Evolutionary conservation across 345 rosid species (phyloP), one percentile per base, ranked within the genome.

Genomic region (Citrus hindsii): DNA sequence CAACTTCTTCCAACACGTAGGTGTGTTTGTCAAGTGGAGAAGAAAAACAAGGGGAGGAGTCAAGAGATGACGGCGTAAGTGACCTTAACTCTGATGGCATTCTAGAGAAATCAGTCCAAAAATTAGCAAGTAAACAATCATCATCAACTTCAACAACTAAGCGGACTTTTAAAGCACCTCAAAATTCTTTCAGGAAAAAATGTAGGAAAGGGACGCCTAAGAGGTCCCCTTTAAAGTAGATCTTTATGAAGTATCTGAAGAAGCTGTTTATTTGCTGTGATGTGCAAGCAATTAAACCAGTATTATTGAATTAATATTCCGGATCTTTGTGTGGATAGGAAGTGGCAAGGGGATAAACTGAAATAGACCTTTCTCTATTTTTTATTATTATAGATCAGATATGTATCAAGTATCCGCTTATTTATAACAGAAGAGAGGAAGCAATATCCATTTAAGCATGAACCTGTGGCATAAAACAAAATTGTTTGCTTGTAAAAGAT

Each of bases 211-310:
- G 66, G 2, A 33, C 4, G 0, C 79, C 79, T 19, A 59, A 21
- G 0, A 81, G 58, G 37, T 73, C 78, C 38, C 77, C 77, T 33
- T 65, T 72, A 3, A 71, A 19, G n/a, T 77, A 81, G 77, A 30
- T 74, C 46, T 46, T 25, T 18, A 67, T 28, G 25, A 13, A 33
- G 46, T 3, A 66, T 16, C 59, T 35, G 12, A 53, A 42, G 13
- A 12, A 4, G n/a, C 6, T 3, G 16, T 56, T 38, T 37, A 3
- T 25, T 37, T 32, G 28, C 16, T 46, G 51, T 46, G 18, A 10
- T 13, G 51, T 46, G 51, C 51, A 46, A 46, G 18, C 18, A 13
- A 46, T 13, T 46, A 46, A 46, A 46, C 51, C 5, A 46, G 16
- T 12, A 12, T 46, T 46, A 12, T 12, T 58, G 22, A n/a, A 60